These are phyloP conservation scores for Thraustochytrium striatum DNA, from an alignment of 352 stramenopile species.

Conservation along the genomic window DNA sequence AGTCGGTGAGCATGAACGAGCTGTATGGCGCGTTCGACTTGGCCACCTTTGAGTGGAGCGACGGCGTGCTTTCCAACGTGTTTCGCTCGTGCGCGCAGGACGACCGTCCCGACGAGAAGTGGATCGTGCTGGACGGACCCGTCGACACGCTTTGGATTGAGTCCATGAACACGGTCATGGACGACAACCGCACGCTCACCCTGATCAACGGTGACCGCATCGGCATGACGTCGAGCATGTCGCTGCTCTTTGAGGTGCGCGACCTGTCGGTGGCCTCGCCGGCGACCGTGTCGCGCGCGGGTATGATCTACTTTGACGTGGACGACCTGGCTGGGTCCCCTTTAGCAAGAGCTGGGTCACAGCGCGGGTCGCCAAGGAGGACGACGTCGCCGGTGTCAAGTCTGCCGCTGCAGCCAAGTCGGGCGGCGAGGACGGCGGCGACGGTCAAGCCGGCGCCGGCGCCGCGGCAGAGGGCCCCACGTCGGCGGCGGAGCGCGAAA, in stretches of 20 bases:
- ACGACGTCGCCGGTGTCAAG: background rate
- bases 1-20: constrained; percentile 84
- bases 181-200: constrained; percentile 92
- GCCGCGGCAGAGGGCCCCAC: background rate
- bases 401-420: constrained; percentile 59
- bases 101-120: constrained; percentile 78
- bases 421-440: constrained; percentile 12
- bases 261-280: constrained; percentile 90
- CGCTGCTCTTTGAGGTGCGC: constrained; percentile 90
- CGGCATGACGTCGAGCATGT: constrained; percentile 79
- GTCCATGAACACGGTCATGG: constrained; percentile 97
- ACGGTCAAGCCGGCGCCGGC: constrained; percentile 50
- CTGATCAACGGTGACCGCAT: constrained; percentile 92
- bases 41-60: constrained; percentile 87
- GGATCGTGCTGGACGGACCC: constrained; percentile 91
- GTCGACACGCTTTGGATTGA: constrained; percentile 95
- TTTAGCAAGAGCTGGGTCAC: constrained; percentile 87
- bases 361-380: background rate
- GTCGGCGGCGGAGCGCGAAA: background rate
- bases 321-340: constrained; percentile 90
- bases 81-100: constrained; percentile 89
- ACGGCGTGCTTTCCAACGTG: constrained; percentile 86
- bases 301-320: constrained; percentile 94
- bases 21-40: constrained; percentile 91
- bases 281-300: constrained; percentile 86